Percentiles rank a stretch among this genome's conserved stretches.
Conservation (phyloP, 441 rosid species). For the Francoa sonchifolia region DNA sequence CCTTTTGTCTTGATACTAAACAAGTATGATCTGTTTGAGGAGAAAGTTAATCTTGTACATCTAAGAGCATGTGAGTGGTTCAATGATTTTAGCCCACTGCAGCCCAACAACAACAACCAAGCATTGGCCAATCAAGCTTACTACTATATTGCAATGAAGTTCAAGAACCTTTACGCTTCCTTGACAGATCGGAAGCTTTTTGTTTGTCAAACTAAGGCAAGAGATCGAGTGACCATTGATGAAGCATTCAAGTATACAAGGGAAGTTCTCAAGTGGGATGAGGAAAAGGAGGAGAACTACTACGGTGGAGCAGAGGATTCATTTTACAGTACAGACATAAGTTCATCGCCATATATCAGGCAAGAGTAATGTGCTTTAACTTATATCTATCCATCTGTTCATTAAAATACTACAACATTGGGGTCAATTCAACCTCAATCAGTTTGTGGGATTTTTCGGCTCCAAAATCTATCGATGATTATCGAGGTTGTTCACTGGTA, state of each 20-base stretch:
- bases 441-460: too few relatives aligned
- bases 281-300: conserved; percentile 63
- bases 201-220: conserved; percentile 84
- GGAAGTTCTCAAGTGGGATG: conserved; percentile 94
- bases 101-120: conserved; percentile 52
- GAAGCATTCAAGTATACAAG: conserved; percentile 90
- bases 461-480: too few relatives aligned
- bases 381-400: conserved; percentile 3
- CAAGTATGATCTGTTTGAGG: conserved; percentile 93
- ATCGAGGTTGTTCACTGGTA: too few relatives aligned
- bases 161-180: conserved; percentile 77
- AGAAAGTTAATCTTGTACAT: conserved; percentile 54
- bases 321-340: conserved; percentile 78
- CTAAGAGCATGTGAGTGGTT: conserved; percentile 82
- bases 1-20: conserved; percentile 74
- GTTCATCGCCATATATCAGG: conserved; percentile 78
- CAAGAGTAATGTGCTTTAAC: conserved; percentile 27
- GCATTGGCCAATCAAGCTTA: conserved; percentile 84
- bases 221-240: conserved; percentile 60
- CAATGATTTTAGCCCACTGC: conserved; percentile 70
- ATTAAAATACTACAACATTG: too few relatives aligned
- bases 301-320: conserved; percentile 77
- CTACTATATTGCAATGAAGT: conserved; percentile 87
- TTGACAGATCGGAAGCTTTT: conserved; percentile 67
- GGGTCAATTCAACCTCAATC: too few relatives aligned